Percentiles rank a stretch among this genome's conserved stretches.
phyloP scores from a whole-genome alignment of 2,329 filamentous ascomycete species.

The Epichloe sp. region DNA sequence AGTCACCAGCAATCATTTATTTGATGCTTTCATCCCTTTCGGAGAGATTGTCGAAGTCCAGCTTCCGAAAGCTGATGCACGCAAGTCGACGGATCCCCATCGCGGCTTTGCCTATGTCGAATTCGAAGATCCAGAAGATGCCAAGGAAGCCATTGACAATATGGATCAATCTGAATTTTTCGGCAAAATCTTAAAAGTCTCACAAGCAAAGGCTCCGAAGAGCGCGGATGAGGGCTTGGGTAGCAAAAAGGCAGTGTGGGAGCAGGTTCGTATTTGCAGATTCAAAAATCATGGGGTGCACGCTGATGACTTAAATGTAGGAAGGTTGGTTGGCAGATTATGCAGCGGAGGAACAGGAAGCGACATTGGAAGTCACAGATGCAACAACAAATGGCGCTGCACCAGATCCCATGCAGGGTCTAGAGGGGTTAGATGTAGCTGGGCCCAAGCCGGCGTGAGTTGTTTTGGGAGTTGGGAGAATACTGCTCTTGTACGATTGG shows the following conservation, averaged over 20 bases:
- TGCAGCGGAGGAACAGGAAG: slow-evolving; percentile 65
- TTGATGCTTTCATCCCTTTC: slow-evolving; percentile 91
- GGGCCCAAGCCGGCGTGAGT: slow-evolving; percentile 67
- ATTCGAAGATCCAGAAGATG: slow-evolving; percentile 75
- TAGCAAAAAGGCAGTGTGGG: slow-evolving; percentile 91
- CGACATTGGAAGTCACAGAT: slow-evolving; percentile 15
- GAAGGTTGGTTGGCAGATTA: slow-evolving; percentile 89
- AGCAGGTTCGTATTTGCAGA: slow-evolving; percentile 56
- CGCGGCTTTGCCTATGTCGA: slow-evolving; percentile 95
- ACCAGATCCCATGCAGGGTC: slow-evolving; percentile 86
- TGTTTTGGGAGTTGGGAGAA: background rate
- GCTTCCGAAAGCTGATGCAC: slow-evolving; percentile 74
- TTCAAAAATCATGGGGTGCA: background rate
- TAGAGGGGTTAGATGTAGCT: slow-evolving; percentile 87
- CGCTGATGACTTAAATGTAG: slow-evolving; percentile 31
- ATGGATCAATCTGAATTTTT: slow-evolving; percentile 97
- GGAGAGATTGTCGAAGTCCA: slow-evolving; percentile 89
- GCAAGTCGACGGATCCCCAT: slow-evolving; percentile 66
- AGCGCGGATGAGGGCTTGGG: slow-evolving; percentile 76
- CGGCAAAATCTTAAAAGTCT: slow-evolving; percentile 83
- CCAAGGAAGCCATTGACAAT: slow-evolving; percentile 92
- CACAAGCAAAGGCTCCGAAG: slow-evolving; percentile 83
- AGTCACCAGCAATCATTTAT: slow-evolving; percentile 62
- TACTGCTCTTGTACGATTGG: slow-evolving; percentile 9
- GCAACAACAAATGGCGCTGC: slow-evolving; percentile 32